Base-by-base conservation (phyloP, 257 asterid species). In the Nemophila menziesii region DNA sequence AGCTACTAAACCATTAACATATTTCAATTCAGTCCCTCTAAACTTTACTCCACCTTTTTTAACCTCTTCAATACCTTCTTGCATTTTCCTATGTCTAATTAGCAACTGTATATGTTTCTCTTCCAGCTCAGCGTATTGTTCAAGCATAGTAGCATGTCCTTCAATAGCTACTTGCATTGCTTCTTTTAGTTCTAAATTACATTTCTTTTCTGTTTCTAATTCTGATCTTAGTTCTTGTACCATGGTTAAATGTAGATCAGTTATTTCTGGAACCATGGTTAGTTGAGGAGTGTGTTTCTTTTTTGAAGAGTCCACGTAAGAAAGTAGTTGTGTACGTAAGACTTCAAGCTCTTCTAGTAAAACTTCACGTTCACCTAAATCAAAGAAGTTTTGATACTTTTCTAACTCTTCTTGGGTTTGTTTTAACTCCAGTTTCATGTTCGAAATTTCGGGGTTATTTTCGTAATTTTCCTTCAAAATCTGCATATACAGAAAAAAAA, bases 331-430 rank as follows among this genome's bases (percentile, higher is more conserved):
- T 55, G 68, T 63, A 68, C 94, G 67, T 49, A 90, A 55, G 69
- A 79, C 96, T 47, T 63, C 89, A 63, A 90, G 63, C 75, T 90
- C 99, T 62, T 90, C 99, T 72, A 77, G 46, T 51, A 90, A 61
- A 49, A 90, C 82, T 60, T 85, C 99, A 68, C 92, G 73, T 72
- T 90, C 99, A 36, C 96, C 99, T 59, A 90, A 69, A 68, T 85
- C 92, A 65, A 79, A 81, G 75, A 90, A 90, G 74, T 77, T 85
- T 47, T 62, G 82, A 63, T 90, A 82, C 59, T 61, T 66, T 50
- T 81, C 93, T 51, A 90, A 56, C 44, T 85, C 99, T 49, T 85
- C 93, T 58, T 81, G 94, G 56, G 56, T 77, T 53, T 81, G 70
- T 64, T 65, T 73, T 29, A 79, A 38, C 63, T 85, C 99, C 26